Evolutionary conservation across 192 early-diverging fungal species (phyloP).

Genomic region (Coemansia sp.): DNA sequence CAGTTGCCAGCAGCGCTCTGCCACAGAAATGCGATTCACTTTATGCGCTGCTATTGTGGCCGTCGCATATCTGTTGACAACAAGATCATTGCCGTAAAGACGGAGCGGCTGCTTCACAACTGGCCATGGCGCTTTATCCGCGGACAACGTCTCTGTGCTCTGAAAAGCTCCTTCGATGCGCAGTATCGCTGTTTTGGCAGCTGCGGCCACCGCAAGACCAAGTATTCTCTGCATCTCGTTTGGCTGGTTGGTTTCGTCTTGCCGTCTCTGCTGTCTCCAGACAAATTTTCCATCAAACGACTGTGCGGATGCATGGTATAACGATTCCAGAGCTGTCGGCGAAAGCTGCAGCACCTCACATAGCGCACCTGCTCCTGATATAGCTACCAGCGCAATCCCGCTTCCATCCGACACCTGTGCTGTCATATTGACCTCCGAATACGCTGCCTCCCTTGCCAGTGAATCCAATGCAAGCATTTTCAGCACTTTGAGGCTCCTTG

Average conservation of each 20-base stretch:
- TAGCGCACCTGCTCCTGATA: background rate
- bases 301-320: constrained; percentile 25
- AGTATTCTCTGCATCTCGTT: background rate
- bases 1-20: constrained; percentile 26
- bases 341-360: constrained; percentile 13
- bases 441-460: background rate
- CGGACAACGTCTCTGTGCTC: background rate
- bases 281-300: constrained; percentile 32
- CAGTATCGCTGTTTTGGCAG: background rate
- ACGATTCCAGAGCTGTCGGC: background rate
- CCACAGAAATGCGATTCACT: constrained; percentile 13
- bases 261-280: constrained; percentile 19
- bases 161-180: constrained; percentile 14
- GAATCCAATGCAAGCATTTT: background rate
- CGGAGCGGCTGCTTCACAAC: constrained; percentile 30
- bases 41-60: constrained; percentile 16
- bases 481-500: constrained; percentile 14
- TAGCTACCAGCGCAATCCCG: constrained; percentile 23
- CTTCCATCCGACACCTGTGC: constrained; percentile 43
- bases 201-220: constrained; percentile 11
- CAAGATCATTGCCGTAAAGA: constrained; percentile 18
- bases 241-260: background rate
- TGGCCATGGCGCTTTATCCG: background rate
- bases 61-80: constrained; percentile 9
- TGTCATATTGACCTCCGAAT: constrained; percentile 9